phyloP scores from a whole-genome alignment of 257 asterid species.

The Avicennia marina region DNA sequence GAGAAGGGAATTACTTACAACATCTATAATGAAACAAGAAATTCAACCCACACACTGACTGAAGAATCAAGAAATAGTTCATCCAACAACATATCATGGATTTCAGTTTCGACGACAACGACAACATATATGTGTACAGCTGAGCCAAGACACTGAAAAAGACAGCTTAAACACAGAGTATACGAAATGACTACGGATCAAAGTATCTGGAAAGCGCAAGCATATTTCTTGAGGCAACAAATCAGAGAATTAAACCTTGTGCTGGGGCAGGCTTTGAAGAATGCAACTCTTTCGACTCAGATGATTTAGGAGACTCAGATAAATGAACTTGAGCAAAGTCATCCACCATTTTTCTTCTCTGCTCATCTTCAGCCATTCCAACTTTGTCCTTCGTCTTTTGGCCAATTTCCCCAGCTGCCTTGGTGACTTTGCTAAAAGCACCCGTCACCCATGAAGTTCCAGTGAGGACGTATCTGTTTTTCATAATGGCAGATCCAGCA shows the following conservation, averaged over 20 bases:
- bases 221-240: constrained; percentile 18
- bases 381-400: constrained; percentile 84
- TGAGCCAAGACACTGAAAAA: not conserved
- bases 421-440: constrained; percentile 69
- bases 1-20: too few species aligned
- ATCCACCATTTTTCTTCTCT: constrained; percentile 77
- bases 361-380: constrained; percentile 69
- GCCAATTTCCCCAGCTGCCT: constrained; percentile 90
- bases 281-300: constrained; percentile 46
- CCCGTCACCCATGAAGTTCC: constrained; percentile 88
- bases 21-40: too few species aligned
- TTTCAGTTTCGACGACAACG: too few species aligned
- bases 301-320: constrained; percentile 70
- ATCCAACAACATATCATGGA: not conserved
- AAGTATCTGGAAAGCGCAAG: constrained; percentile 2
- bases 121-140: not conserved
- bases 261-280: constrained; percentile 63
- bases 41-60: not conserved
- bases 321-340: constrained; percentile 78
- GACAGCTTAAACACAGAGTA: not conserved
- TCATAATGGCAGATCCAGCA: constrained; percentile 88
- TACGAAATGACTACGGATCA: not conserved
- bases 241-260: constrained; percentile 59
- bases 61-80: not conserved
- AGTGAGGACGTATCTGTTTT: constrained; percentile 74